These are phyloP conservation scores for Ophiostoma pallidulum DNA, from an alignment of 2,329 filamentous ascomycete species.

Conservation along the genomic window DNA sequence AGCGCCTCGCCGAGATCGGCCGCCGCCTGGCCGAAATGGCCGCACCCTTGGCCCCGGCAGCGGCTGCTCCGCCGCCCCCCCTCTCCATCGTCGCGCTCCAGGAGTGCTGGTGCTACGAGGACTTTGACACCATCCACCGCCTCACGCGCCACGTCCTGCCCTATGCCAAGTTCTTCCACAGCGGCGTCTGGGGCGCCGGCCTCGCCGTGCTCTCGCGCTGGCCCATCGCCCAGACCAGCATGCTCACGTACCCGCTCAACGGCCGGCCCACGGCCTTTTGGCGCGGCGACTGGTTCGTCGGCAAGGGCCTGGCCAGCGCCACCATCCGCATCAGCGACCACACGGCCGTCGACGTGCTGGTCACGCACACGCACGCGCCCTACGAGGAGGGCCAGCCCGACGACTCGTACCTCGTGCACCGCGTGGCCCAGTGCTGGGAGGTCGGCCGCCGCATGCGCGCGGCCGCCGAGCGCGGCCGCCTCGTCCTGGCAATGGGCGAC, in stretches of 20 bases:
- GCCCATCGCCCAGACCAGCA: conserved; percentile 83
- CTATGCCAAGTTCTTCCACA: conserved; percentile 86
- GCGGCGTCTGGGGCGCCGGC: conserved; percentile 81
- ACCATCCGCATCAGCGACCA: conserved; percentile 57
- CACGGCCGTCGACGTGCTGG: conserved; percentile 74
- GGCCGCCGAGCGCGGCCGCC: conserved; percentile 64
- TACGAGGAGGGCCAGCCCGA: conserved; percentile 61
- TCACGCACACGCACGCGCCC: conserved; percentile 81
- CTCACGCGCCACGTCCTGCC: conserved; percentile 67
- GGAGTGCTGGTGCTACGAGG: conserved; percentile 59
- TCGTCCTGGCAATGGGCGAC: conserved; percentile 81
- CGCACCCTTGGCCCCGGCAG: conserved; percentile 63
- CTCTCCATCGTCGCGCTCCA: conserved; percentile 62
- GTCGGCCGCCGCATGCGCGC: conserved; percentile 80
- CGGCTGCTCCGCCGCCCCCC: conserved; percentile 52
- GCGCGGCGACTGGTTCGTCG: conserved; percentile 91
- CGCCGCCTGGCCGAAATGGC: conserved; percentile 55
- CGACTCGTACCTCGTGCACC: conserved; percentile 83
- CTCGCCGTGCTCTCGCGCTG: conserved; percentile 83
- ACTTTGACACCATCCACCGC: conserved; percentile 67
- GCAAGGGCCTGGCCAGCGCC: conserved; percentile 84
- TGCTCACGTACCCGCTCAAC: conserved; percentile 83
- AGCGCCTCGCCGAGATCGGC: conserved; percentile 77
- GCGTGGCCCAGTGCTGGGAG: conserved; percentile 89
- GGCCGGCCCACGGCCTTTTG: conserved; percentile 90